Conservation (phyloP, 352 stramenopile genomes). For the Globisporangium viniferum region DNA sequence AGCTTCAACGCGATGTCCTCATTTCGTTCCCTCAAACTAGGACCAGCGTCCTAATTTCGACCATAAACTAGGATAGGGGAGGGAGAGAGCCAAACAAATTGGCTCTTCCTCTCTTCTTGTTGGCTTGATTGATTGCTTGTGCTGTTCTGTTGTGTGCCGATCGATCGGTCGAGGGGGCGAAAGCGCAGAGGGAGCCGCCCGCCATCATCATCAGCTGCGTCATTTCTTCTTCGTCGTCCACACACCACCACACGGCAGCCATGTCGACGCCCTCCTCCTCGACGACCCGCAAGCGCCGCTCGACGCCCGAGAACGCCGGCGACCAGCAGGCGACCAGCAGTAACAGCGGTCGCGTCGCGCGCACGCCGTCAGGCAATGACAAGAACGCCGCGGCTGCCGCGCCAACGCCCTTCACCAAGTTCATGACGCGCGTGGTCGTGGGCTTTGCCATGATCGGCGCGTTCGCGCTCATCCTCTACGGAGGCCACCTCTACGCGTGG, state of each 20-base stretch:
- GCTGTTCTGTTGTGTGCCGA: background rate
- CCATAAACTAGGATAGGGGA: background rate
- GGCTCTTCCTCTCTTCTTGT: background rate
- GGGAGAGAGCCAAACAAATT: background rate
- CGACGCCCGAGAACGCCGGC: slow-evolving; percentile 22
- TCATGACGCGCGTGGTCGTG: slow-evolving; percentile 70
- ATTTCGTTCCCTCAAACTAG: slow-evolving; percentile 6
- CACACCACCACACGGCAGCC: background rate
- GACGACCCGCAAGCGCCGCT: slow-evolving; percentile 41
- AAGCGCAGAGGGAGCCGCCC: background rate
- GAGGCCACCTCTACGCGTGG: slow-evolving; percentile 80
- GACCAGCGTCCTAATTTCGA: background rate
- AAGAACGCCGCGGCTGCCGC: slow-evolving; percentile 21
- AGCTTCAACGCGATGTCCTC: slow-evolving; percentile 11
- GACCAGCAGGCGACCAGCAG: background rate
- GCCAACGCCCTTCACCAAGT: slow-evolving; percentile 46
- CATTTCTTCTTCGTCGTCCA: background rate
- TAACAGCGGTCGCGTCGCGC: slow-evolving; percentile 12
- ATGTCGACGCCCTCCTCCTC: slow-evolving; percentile 19
- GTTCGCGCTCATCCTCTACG: slow-evolving; percentile 75
- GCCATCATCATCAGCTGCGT: background rate
- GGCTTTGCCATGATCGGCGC: slow-evolving; percentile 73
- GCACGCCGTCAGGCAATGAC: slow-evolving; percentile 18
- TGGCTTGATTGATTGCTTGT: background rate
- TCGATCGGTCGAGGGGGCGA: background rate